Evolutionary conservation across 495 filamentous ascomycete species (phyloP), one percentile per base, ranked within the genome.

Genomic region (Neurospora sp.): DNA sequence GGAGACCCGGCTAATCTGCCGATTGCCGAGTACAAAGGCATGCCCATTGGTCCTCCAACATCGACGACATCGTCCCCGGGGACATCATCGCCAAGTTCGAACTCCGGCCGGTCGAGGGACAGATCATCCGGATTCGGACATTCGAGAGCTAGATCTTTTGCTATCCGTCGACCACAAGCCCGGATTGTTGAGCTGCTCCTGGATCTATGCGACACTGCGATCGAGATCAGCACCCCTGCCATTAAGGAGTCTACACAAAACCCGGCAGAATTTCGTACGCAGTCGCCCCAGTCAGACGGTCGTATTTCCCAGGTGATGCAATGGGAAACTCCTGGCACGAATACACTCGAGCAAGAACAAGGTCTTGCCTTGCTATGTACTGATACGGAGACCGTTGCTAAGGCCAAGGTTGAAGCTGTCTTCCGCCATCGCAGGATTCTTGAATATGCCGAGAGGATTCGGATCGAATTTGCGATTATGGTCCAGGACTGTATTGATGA

Each of bases 401-500:
- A 88, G 77, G 88, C 92, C 20, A 99, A 98, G 81, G 93, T 98
- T 5, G 96, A 98, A 77, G 92, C 96, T 31, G 91, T 97, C 14
- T 86, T 94, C 74, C 93, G 96, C 41, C 92, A 98, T 82, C 90
- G 95, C 54, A 89, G 92, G 76, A 97, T 98, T 72, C 90, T 98
- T 59, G 96, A 99, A 81, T 99, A 98, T 80, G 90, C 93, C 5
- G 96, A 99, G 82, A 89, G 96, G 10, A 98, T 99, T 78, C 93
- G 96, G 2, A 87, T 96, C 41, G 96, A 99, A 79, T 97, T 96
- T 78, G 91, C 92, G 20, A 87, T 95, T 35, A 84, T 97, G 69
- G 96, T 99, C 38, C 92, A 97, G 76, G 94, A 98, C 73, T 99
- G 96, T 79, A 96, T 99, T 66, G 90, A 94, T 70, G 94, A 93